These are phyloP conservation scores for Solanum chaucha DNA, from an alignment of 257 asterid genomes.

Conservation along the genomic window DNA sequence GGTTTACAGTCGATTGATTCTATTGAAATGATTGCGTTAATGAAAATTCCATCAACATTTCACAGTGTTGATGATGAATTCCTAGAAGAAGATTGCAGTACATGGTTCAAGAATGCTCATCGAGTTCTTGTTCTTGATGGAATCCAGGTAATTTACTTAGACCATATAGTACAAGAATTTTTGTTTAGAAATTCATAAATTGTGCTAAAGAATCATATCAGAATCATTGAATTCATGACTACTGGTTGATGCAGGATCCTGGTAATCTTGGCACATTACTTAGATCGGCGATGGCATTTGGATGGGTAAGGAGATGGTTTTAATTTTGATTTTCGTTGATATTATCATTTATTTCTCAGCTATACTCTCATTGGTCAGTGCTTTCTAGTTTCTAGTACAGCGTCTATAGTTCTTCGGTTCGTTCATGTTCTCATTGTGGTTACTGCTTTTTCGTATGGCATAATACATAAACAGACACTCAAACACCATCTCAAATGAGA, in stretches of 20 bases:
- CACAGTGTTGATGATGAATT: constrained; percentile 16
- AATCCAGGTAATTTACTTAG: constrained; percentile 47
- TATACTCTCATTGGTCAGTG: not conserved
- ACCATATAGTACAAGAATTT: no score
- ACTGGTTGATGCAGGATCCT: constrained; percentile 62
- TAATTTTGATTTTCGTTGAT: not conserved
- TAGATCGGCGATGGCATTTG: constrained; percentile 81
- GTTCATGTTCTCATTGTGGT: not conserved
- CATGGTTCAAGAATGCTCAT: constrained; percentile 44
- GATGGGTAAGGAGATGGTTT: constrained; percentile 55
- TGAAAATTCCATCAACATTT: constrained; percentile 70
- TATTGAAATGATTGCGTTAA: constrained; percentile 58
- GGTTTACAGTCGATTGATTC: constrained; percentile 82
- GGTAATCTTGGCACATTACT: constrained; percentile 92
- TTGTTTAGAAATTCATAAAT: not conserved
- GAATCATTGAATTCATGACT: not conserved
- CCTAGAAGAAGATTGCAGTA: constrained; percentile 25
- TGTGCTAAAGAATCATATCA: not conserved
- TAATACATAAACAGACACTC: not conserved
- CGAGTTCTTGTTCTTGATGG: constrained; percentile 91
- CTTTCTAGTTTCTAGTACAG: not conserved
- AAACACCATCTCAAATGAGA: not conserved
- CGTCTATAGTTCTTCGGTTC: not conserved
- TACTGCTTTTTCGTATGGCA: not conserved
- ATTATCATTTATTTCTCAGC: not conserved